A percentile compares a stretch with the other conserved stretches of the same genome.
phyloP scores from a whole-genome alignment of 768 basidiomycete genomes.

The Hygrophorus russula region DNA sequence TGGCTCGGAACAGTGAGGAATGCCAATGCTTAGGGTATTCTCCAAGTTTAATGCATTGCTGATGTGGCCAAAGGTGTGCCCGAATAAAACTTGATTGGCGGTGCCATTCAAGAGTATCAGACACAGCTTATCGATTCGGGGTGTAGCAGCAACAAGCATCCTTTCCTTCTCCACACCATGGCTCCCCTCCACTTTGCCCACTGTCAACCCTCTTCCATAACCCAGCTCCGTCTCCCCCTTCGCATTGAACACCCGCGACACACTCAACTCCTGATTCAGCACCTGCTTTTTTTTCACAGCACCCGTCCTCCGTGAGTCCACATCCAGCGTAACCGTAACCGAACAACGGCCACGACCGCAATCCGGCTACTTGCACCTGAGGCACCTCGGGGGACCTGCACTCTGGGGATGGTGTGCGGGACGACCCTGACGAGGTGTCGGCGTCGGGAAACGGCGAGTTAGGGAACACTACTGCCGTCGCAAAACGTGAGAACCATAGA shows the following conservation, averaged over 20 bases:
- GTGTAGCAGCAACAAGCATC: slow-evolving; percentile 49
- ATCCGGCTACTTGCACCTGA: slow-evolving; percentile 10
- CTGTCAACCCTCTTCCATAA: slow-evolving; percentile 16
- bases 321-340: slow-evolving; percentile 57
- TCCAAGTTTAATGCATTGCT: slow-evolving; percentile 97
- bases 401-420: too few relatives aligned
- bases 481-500: too few relatives aligned
- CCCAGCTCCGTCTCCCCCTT: slow-evolving; percentile 16
- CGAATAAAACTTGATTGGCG: slow-evolving; percentile 16
- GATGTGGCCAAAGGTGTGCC: slow-evolving; percentile 80
- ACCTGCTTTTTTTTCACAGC: slow-evolving; percentile 39
- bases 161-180: slow-evolving; percentile 3
- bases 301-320: slow-evolving; percentile 25
- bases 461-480: too few relatives aligned
- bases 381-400: slow-evolving; percentile 35
- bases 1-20: slow-evolving; percentile 90
- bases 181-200: slow-evolving; percentile 11
- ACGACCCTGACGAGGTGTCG: too few relatives aligned
- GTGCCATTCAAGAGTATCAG: slow-evolving; percentile 98
- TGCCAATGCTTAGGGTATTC: slow-evolving; percentile 99
- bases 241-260: slow-evolving; percentile 59
- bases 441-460: too few relatives aligned
- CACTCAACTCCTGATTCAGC: slow-evolving; percentile 65
- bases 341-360: slow-evolving; percentile 56
- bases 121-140: slow-evolving; percentile 96